Percentiles rank a stretch among this genome's conserved stretches.
phyloP scores from a whole-genome alignment of 2,329 filamentous ascomycete genomes.

The Colletotrichum musicola region DNA sequence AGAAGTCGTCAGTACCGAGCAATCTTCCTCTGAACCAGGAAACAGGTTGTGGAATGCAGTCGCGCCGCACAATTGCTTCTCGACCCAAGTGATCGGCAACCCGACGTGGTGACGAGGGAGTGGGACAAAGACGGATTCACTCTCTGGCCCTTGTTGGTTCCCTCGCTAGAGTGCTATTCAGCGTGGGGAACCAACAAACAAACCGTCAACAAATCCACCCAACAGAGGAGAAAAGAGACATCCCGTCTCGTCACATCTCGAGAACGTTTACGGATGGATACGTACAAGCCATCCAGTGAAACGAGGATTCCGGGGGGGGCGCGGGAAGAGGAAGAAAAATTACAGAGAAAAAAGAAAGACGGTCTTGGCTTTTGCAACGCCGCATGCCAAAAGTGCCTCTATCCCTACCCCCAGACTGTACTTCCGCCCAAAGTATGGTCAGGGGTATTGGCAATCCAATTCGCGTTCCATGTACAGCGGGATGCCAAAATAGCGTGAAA shows the following conservation, averaged over 20 bases:
- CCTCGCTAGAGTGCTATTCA: constrained; percentile 30
- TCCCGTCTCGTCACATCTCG: background rate
- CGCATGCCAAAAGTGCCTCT: constrained; percentile 30
- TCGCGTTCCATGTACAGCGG: constrained; percentile 1
- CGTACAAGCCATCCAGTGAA: background rate
- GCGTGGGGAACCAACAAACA: constrained; percentile 10
- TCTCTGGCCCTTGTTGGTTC: constrained; percentile 28
- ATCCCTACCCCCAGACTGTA: background rate
- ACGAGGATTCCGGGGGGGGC: background rate
- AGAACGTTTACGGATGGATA: too few relatives aligned
- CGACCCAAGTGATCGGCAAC: constrained; percentile 1
- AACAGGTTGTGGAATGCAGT: constrained; percentile 2
- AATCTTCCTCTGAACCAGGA: background rate
- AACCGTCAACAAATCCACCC: background rate
- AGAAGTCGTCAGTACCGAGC: constrained; percentile 3
- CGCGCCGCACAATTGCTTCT: constrained; percentile 1
- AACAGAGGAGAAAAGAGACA: constrained; percentile 29
- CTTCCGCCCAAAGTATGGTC: constrained; percentile 1
- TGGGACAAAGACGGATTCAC: too few relatives aligned
- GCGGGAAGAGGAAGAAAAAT: background rate
- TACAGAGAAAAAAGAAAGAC: constrained; percentile 17
- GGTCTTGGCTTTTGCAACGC: constrained; percentile 42
- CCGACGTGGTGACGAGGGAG: background rate
- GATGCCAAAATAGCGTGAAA: constrained; percentile 1
- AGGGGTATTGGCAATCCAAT: background rate